Base-by-base conservation (phyloP, 345 rosid genomes). In the Populus davidiana region DNA sequence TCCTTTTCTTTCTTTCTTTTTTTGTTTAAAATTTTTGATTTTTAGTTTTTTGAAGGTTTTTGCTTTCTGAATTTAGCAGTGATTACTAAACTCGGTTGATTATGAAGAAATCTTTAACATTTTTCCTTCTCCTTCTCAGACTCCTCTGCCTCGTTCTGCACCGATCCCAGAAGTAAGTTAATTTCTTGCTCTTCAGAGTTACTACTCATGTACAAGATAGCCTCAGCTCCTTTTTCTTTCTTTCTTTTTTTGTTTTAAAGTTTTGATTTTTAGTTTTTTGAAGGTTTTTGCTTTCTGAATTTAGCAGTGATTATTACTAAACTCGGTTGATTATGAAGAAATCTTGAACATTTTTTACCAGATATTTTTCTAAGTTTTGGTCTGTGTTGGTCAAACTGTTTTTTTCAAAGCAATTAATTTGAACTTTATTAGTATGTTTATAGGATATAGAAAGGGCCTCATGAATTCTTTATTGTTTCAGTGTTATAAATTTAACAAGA, bases 161-260 rank as follows among this genome's bases (percentile, higher is more conserved):
- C 99, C 92, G 43, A 90, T 96, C 74, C 89, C 93, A 64, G 95
- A 90, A 81, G 99, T 93, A 86, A 80, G 88, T 70, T 41, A 12
- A 41, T 41, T 59, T 73, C 3, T 20, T 39, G 59, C 6, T 33
- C 5, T 4, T 33, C 5, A 33, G 5, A 33, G 36, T 33, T 33
- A 33, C 36, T 4, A 33, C 36, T 33, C 36, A 33, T 33, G 67
- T 62, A 11, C 43, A 21, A 23, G 49, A 44, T 14, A 14, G 21
- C 73, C 18, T 49, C 33, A 35, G 36, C 39, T 63, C 7, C 5
- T 70, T 70, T 20, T 12, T 35, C 21, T 33, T 21, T 43, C 65
- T 25, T 21, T 43, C 64, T 49, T 18, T 16, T 69, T n/a, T 8
- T 44, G 13, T 72, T 52, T 31, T 44, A n/a, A 8, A 5, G 50